Evolutionary conservation across 2,329 filamentous ascomycete genomes (phyloP).

Genomic region (Sporothrix euskadiensis): DNA sequence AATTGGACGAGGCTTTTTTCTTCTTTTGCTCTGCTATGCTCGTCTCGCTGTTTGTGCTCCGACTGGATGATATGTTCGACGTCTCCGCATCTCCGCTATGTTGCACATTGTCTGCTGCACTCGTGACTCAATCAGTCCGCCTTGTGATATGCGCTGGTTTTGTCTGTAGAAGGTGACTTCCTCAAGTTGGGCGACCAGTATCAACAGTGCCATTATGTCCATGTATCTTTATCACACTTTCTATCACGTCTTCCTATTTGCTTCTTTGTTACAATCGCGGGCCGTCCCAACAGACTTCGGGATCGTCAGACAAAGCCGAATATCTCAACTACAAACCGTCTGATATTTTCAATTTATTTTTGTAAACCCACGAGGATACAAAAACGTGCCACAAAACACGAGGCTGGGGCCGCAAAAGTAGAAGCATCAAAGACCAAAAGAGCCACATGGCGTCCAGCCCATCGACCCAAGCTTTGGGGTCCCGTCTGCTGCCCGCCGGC

Average conservation of each 20-base stretch:
- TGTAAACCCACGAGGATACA: neutral
- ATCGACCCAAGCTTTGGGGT: conserved; percentile 15
- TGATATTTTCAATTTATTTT: neutral
- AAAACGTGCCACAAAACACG: neutral
- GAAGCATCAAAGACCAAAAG: neutral
- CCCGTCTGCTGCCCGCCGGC: conserved; percentile 23
- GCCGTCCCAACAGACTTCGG: conserved; percentile 1
- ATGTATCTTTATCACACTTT: neutral
- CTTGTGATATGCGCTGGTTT: neutral
- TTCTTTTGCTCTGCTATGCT: neutral
- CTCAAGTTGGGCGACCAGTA: neutral
- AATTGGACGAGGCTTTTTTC: neutral
- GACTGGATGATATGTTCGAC: neutral
- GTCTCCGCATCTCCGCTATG: neutral
- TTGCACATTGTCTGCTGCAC: conserved; percentile 3
- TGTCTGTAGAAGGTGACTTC: neutral
- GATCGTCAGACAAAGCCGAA: neutral
- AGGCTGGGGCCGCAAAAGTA: neutral
- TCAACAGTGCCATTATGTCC: neutral
- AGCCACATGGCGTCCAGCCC: neutral
- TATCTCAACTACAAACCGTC: neutral
- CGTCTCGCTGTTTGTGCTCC: neutral
- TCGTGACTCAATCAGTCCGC: neutral
- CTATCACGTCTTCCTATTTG: neutral
- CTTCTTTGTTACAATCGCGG: neutral